Evolutionary conservation across 2,329 filamentous ascomycete species (phyloP), one percentile per base, ranked within the genome.

Genomic region (Aspergillus felis): DNA sequence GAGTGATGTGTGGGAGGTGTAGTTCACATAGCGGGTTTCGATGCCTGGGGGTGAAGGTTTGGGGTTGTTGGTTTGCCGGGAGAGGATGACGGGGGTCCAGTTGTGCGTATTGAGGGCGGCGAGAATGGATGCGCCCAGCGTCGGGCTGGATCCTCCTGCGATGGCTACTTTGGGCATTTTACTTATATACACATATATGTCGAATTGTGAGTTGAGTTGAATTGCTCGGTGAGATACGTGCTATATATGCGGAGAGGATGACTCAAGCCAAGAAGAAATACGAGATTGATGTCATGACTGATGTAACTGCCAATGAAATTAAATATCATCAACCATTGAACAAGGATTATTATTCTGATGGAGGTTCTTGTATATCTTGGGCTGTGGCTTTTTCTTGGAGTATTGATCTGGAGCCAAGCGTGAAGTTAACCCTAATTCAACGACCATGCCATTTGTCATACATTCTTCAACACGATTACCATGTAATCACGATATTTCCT

Each of bases 21-120:
- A 74, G 50, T 71, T 63, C 28, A 74, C 68, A 35, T 67, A 63
- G 42, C 66, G 65, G 22, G 68, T 59, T 49, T 61, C 57, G 14
- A 63, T 27, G 29, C 10, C 41, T 38, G 5, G 2, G 14, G 27
- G 10, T 28, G 51, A 8, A 4, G 51, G 24, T 7, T n/a, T 49
- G 14, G 52, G 27, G 14, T 41, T 55, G 38, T 4, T 27, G 9
- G 42, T 62, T 8, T 54, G 48, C n/a, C 69, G 61, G 0, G 68
- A 68, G n/a, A 74, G 61, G 48, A 74, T 69, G 38, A 74, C 56
- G 9, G 64, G 65, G 4, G 59, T 61, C 47, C 73, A 59, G 12
- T 14, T 14, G 12, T 61, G 57, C 1, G 58, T 66, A 54, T 38
- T 59, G 14, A 71, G 51, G n/a, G 60, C 58, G 35, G 44, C 55